phyloP scores from a whole-genome alignment of 2,329 filamentous ascomycete genomes.

The Cladophialophora yegresii region DNA sequence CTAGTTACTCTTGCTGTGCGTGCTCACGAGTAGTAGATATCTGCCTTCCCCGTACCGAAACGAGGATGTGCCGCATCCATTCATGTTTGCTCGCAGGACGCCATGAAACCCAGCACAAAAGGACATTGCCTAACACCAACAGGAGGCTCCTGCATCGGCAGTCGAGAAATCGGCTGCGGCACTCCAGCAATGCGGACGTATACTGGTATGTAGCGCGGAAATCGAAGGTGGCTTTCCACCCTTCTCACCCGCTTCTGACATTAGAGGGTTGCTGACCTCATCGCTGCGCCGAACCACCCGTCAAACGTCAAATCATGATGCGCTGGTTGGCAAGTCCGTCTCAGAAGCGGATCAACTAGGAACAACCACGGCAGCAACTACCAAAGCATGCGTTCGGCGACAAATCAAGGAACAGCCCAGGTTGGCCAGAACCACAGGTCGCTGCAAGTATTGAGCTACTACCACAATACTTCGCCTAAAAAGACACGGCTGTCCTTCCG shows the following conservation, averaged over 20 bases:
- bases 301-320: conserved; percentile 17
- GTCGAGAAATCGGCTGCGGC: background rate
- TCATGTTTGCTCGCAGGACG: background rate
- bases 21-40: background rate
- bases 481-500: conserved; percentile 15
- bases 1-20: background rate
- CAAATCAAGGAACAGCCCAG: conserved; percentile 9
- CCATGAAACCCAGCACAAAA: background rate
- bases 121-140: background rate
- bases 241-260: conserved; percentile 13
- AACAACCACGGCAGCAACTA: conserved; percentile 11
- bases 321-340: background rate
- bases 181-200: background rate
- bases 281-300: conserved; percentile 19
- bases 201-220: background rate
- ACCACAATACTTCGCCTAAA: too few relatives aligned
- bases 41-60: background rate
- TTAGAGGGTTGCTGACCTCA: conserved; percentile 31
- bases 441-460: background rate
- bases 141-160: background rate
- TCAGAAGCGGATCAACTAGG: conserved; percentile 27
- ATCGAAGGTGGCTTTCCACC: conserved; percentile 1
- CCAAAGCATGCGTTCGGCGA: conserved; percentile 9
- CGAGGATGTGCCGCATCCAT: background rate
- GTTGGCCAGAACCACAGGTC: conserved; percentile 5